Evolutionary conservation across 345 rosid species (phyloP).

Genomic region (Gossypioides kirkii): DNA sequence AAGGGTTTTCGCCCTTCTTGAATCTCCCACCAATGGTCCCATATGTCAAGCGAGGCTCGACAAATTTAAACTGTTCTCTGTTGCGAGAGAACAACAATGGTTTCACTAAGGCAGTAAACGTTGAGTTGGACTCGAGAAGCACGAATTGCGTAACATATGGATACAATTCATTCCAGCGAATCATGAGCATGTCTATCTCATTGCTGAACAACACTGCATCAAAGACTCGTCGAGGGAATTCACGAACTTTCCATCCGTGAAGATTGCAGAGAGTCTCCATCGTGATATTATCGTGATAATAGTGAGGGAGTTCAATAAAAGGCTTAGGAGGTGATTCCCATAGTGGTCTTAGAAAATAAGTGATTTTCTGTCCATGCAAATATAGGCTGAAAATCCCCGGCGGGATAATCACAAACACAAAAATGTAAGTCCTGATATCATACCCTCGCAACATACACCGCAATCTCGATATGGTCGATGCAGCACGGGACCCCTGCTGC

Average conservation of each 20-base stretch:
- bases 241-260: conserved; percentile 84
- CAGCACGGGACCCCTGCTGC: conserved; percentile 42
- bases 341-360: conserved; percentile 62
- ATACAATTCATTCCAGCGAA: conserved; percentile 85
- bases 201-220: conserved; percentile 87
- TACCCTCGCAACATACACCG: conserved; percentile 51
- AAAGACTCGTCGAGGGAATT: conserved; percentile 71
- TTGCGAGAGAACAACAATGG: conserved; percentile 51
- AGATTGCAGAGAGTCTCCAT: conserved; percentile 73
- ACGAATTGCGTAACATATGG: conserved; percentile 81
- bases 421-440: conserved; percentile 38
- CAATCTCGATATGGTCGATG: conserved; percentile 46
- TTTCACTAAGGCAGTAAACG: conserved; percentile 71
- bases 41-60: conserved; percentile 70
- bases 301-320: conserved; percentile 61
- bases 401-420: conserved; percentile 40
- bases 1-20: conserved; percentile 80
- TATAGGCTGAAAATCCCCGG: conserved; percentile 35
- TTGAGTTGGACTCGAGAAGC: conserved; percentile 84
- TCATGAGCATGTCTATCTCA: conserved; percentile 71
- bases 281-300: conserved; percentile 61
- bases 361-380: conserved; percentile 59
- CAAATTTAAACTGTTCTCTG: conserved; percentile 49
- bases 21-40: conserved; percentile 83
- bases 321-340: conserved; percentile 71